Conservation (phyloP, 106 monocot species). For the Phalaenopsis aphrodite region DNA sequence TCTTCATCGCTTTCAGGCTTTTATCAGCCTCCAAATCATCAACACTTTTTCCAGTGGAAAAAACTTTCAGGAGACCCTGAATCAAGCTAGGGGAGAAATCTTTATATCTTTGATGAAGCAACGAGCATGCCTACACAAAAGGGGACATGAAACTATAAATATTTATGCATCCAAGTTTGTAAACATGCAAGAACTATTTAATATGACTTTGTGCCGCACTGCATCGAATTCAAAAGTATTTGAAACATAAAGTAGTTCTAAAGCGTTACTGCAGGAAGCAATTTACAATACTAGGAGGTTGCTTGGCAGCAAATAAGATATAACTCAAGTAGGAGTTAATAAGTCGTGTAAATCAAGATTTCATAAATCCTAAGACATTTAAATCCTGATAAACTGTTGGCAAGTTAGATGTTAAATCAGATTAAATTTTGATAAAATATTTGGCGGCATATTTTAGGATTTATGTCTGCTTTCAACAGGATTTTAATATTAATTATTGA, state of each 20-base stretch:
- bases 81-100: conserved; percentile 86
- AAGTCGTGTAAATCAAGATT: too few species aligned
- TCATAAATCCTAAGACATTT: too few species aligned
- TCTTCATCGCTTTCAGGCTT: conserved; percentile 77
- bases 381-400: too few species aligned
- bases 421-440: too few species aligned
- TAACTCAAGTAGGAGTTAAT: too few species aligned
- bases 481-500: too few species aligned
- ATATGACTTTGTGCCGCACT: background rate
- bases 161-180: background rate
- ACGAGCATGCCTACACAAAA: conserved; percentile 45
- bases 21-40: conserved; percentile 74
- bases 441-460: too few species aligned
- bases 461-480: too few species aligned
- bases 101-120: conserved; percentile 95
- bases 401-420: too few species aligned
- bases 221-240: background rate
- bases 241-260: conserved; percentile 1
- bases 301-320: too few species aligned
- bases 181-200: background rate
- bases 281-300: background rate
- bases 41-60: conserved; percentile 81
- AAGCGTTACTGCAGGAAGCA: background rate
- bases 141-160: background rate
- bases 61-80: conserved; percentile 81